Percentiles rank a stretch among this genome's conserved stretches.
phyloP scores from a whole-genome alignment of 225 moss, liverwort and hornwort species.

The Bryum argenteum region DNA sequence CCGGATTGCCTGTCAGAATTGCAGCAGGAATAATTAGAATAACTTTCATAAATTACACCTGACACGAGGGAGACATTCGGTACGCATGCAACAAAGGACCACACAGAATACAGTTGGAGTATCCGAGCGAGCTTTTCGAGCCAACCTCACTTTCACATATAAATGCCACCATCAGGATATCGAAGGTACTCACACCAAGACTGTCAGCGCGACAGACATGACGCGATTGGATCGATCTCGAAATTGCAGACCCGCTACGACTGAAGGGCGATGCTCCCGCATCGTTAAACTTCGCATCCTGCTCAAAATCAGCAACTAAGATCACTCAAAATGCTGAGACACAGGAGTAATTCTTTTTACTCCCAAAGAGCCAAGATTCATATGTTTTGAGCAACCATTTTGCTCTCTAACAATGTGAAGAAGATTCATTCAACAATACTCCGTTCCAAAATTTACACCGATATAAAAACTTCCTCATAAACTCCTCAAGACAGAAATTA shows the following conservation, averaged over 20 bases:
- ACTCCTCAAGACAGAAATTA: not conserved
- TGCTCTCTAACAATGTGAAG: not conserved
- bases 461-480: not conserved
- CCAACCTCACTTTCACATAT: not conserved
- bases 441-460: not conserved
- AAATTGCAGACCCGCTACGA: conserved; percentile 10
- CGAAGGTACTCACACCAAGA: conserved; percentile 46
- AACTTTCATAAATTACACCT: conserved; percentile 20
- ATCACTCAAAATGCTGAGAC: conserved; percentile 19
- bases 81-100: not conserved
- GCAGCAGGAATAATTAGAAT: conserved; percentile 20
- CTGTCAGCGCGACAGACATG: conserved; percentile 54
- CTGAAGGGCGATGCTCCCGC: conserved; percentile 27
- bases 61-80: conserved; percentile 2
- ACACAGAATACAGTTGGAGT: conserved; percentile 6
- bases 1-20: conserved; percentile 43
- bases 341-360: not conserved
- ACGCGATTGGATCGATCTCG: conserved; percentile 34
- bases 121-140: not conserved
- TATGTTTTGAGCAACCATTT: not conserved
- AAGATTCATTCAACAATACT: not conserved
- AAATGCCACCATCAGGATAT: not conserved
- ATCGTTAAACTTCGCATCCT: conserved; percentile 30
- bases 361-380: too few relatives aligned
- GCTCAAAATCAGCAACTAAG: conserved; percentile 5